phyloP scores from a whole-genome alignment of 768 basidiomycete species.

The Russula abietina region DNA sequence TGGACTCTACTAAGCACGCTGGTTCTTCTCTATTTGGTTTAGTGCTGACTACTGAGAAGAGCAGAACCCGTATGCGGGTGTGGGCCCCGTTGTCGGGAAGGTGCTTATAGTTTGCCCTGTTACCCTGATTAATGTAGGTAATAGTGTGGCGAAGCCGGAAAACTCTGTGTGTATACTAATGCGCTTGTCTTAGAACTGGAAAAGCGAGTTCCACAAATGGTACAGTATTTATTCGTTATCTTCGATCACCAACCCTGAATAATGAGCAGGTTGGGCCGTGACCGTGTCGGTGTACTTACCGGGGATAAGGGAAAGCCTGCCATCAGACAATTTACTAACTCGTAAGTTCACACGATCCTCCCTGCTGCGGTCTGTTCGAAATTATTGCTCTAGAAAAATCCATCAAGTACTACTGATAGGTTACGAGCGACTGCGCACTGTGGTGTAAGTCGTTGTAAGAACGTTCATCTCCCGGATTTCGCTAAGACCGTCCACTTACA shows the following conservation, averaged over 20 bases:
- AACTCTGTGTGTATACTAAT: not conserved
- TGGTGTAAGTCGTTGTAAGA: slow-evolving; percentile 47
- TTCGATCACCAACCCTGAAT: not conserved
- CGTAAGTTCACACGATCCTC: slow-evolving; percentile 39
- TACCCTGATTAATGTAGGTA: slow-evolving; percentile 69
- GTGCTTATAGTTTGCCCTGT: slow-evolving; percentile 93
- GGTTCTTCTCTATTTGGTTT: not conserved
- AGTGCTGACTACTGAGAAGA: slow-evolving; percentile 38
- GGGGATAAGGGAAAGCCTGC: slow-evolving; percentile 52
- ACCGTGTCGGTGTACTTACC: slow-evolving; percentile 51
- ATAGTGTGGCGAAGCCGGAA: not conserved
- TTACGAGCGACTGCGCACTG: slow-evolving; percentile 82
- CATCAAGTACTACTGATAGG: slow-evolving; percentile 91
- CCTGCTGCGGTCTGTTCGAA: slow-evolving; percentile 1
- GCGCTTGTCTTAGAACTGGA: slow-evolving; percentile 69
- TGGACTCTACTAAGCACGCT: slow-evolving; percentile 85
- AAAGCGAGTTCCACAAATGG: slow-evolving; percentile 94
- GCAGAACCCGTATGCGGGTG: slow-evolving; percentile 72
- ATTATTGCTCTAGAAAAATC: slow-evolving; percentile 42
- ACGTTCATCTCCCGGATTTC: slow-evolving; percentile 4
- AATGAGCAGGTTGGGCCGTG: slow-evolving; percentile 44
- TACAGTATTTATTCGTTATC: slow-evolving; percentile 31
- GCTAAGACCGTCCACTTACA: slow-evolving; percentile 26
- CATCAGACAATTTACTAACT: slow-evolving; percentile 68
- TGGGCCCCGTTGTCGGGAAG: slow-evolving; percentile 59